Conservation (phyloP, 2,329 filamentous ascomycete species). For the Pseudodiploospora longispora region DNA sequence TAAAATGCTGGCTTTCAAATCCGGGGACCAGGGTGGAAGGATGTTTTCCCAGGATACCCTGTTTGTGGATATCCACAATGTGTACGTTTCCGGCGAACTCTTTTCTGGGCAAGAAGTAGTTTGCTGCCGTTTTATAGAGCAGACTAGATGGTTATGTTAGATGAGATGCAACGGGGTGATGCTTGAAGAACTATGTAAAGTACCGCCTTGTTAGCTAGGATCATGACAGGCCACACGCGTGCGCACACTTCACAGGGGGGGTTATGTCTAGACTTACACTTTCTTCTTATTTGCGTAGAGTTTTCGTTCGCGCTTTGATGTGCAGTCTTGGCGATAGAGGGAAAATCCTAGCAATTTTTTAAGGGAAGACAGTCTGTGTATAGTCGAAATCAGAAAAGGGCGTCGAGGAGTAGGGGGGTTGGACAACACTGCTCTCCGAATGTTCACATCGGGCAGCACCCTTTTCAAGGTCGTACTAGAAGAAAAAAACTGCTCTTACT, state of each 20-base stretch:
- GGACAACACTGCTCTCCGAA: no score
- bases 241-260: neutral
- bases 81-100: constrained; percentile 2
- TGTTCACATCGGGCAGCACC: no score
- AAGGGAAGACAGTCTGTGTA: no score
- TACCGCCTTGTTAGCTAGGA: neutral
- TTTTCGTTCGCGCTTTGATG: constrained; percentile 5
- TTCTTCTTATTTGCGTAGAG: neutral
- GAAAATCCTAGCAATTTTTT: no score
- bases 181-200: neutral
- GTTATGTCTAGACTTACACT: constrained; percentile 1
- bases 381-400: no score
- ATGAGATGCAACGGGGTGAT: no score
- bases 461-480: no score
- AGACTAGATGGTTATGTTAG: no score
- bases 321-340: constrained; percentile 7
- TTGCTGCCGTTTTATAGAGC: no score
- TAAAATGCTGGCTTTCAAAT: no score
- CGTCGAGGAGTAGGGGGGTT: no score
- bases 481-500: neutral
- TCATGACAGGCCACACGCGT: neutral
- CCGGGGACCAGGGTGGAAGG: no score
- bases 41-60: neutral
- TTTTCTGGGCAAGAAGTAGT: neutral
- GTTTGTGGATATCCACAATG: constrained; percentile 6